These are phyloP conservation scores for Balansia obtecta DNA, from an alignment of 2,329 filamentous ascomycete genomes.

Conservation along the genomic window DNA sequence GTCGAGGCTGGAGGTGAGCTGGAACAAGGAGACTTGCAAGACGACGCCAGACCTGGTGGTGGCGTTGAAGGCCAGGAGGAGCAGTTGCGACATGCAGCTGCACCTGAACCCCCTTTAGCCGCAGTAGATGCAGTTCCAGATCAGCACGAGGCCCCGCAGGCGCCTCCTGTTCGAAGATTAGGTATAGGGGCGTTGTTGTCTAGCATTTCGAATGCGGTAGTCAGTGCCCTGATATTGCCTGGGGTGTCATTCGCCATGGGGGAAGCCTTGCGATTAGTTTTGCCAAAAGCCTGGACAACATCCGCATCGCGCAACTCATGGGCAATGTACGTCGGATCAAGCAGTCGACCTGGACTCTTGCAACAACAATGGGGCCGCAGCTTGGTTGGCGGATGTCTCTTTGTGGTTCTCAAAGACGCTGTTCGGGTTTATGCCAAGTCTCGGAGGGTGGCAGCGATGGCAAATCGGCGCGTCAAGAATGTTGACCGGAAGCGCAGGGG, in stretches of 20 bases:
- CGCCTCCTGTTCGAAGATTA: slow-evolving; percentile 21
- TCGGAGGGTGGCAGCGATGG: slow-evolving; percentile 43
- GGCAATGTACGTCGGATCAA: slow-evolving; percentile 9
- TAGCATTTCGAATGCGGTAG: slow-evolving; percentile 35
- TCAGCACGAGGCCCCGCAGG: slow-evolving; percentile 21
- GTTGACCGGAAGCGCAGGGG: slow-evolving; percentile 24
- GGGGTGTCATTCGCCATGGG: slow-evolving; percentile 69
- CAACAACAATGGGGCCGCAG: slow-evolving; percentile 83
- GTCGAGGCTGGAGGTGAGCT: not conserved
- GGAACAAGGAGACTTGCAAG: not conserved
- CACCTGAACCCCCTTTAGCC: not conserved
- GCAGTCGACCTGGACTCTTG: slow-evolving; percentile 50
- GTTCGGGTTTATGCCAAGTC: slow-evolving; percentile 52
- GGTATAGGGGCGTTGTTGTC: slow-evolving; percentile 26
- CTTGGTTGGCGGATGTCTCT: slow-evolving; percentile 76
- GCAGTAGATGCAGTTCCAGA: slow-evolving; percentile 5
- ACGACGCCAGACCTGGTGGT: not conserved
- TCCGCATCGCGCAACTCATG: slow-evolving; percentile 19
- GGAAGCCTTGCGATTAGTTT: slow-evolving; percentile 52
- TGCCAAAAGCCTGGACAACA: slow-evolving; percentile 58
- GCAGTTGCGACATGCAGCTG: not conserved
- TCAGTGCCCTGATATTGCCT: slow-evolving; percentile 60
- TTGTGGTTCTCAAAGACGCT: slow-evolving; percentile 68
- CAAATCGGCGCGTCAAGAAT: slow-evolving; percentile 41
- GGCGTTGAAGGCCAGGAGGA: not conserved